A percentile compares a stretch with the other conserved stretches of the same genome.
Evolutionary conservation across 306 rosid genomes (phyloP).

Genomic region (Castanea crenata): DNA sequence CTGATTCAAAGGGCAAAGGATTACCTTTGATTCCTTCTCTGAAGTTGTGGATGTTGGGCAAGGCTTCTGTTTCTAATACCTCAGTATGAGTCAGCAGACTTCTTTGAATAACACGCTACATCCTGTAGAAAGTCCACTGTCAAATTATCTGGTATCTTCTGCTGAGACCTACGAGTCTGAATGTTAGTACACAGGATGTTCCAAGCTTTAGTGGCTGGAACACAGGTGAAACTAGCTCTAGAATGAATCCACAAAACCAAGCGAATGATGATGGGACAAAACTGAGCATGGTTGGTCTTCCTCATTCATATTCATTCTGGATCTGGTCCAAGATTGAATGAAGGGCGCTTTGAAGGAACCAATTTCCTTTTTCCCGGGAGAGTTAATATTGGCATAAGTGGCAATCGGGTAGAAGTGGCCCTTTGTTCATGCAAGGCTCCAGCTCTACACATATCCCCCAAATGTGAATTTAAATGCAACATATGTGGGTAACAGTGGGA

Average conservation of each 20-base stretch:
- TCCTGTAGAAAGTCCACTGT: conserved; percentile 51
- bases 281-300: conserved; percentile 52
- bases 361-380: conserved; percentile 45
- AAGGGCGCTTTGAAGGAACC: conserved; percentile 45
- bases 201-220: conserved; percentile 49
- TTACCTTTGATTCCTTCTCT: conserved; percentile 48
- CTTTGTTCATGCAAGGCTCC: conserved; percentile 62
- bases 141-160: conserved; percentile 55
- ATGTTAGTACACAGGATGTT: conserved; percentile 41
- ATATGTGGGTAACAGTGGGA: conserved; percentile 29
- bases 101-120: conserved; percentile 44
- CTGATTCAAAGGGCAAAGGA: conserved; percentile 81
- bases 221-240: conserved; percentile 60
- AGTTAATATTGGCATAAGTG: conserved; percentile 31
- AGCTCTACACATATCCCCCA: conserved; percentile 47
- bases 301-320: conserved; percentile 38
- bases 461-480: conserved; percentile 42
- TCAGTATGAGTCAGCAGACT: conserved; percentile 53
- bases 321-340: conserved; percentile 45
- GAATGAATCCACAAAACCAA: conserved; percentile 47
- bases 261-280: conserved; percentile 47
- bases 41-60: conserved; percentile 50
- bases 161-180: conserved; percentile 48
- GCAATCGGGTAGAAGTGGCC: conserved; percentile 51
- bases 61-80: conserved; percentile 54